Conservation (phyloP, 768 basidiomycete species). For the Brasilioporus rufonigricans region DNA sequence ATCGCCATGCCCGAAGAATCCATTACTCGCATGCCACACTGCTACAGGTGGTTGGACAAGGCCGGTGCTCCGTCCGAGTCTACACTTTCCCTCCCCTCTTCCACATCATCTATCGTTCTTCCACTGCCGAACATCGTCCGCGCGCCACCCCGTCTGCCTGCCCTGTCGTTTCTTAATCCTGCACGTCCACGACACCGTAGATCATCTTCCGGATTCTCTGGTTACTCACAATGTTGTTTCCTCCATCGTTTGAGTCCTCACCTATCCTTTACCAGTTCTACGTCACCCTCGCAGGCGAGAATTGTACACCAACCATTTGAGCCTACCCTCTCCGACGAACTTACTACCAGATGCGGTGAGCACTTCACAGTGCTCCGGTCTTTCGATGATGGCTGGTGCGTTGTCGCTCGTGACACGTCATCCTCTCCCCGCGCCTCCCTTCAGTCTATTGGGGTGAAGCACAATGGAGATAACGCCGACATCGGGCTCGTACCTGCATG, state of each 20-base stretch:
- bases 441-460: constrained; percentile 11
- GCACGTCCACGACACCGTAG: constrained; percentile 29
- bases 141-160: constrained; percentile 11
- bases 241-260: constrained; percentile 11
- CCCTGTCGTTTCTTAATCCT: constrained; percentile 21
- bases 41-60: constrained; percentile 42
- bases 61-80: constrained; percentile 37
- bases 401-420: constrained; percentile 55
- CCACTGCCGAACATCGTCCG: neutral
- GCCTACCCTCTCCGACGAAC: constrained; percentile 74
- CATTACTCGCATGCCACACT: constrained; percentile 32
- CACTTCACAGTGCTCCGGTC: constrained; percentile 58
- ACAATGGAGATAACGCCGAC: constrained; percentile 45
- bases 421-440: constrained; percentile 40
- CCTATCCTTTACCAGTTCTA: constrained; percentile 5
- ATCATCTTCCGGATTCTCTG: constrained; percentile 34
- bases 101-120: constrained; percentile 32
- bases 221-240: constrained; percentile 35
- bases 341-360: constrained; percentile 57
- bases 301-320: constrained; percentile 64
- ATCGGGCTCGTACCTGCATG: constrained; percentile 74
- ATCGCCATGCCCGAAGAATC: constrained; percentile 55
- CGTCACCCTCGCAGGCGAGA: constrained; percentile 39
- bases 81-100: constrained; percentile 40
- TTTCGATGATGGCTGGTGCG: constrained; percentile 81